Percentiles rank a stretch among this genome's conserved stretches.
phyloP scores from a whole-genome alignment of 2,329 filamentous ascomycete species.

The Tolypocladium ophioglossoides region DNA sequence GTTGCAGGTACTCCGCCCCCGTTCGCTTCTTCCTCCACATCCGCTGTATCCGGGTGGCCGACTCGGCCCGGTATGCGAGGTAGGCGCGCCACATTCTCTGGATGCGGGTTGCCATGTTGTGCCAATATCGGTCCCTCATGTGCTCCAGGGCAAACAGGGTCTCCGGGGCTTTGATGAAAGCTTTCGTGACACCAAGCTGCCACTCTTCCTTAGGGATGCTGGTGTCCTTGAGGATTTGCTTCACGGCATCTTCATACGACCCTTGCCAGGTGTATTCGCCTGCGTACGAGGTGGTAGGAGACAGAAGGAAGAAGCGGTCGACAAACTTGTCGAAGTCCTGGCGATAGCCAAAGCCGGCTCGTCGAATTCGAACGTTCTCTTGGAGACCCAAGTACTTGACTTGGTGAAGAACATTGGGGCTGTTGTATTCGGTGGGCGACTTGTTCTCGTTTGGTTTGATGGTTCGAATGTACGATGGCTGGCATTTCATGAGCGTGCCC shows the following conservation, averaged over 20 bases:
- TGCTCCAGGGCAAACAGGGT: slow-evolving; percentile 94
- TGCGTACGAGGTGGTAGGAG: slow-evolving; percentile 88
- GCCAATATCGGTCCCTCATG: slow-evolving; percentile 97
- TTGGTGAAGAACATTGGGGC: slow-evolving; percentile 87
- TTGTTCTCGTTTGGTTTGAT: slow-evolving; percentile 99
- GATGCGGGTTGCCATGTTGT: slow-evolving; percentile 98
- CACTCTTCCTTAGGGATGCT: slow-evolving; percentile 92
- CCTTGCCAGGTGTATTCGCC: slow-evolving; percentile 96
- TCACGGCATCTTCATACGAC: slow-evolving; percentile 75
- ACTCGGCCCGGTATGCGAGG: slow-evolving; percentile 82
- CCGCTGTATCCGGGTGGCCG: slow-evolving; percentile 84
- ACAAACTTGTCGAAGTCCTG: slow-evolving; percentile 98
- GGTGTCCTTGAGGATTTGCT: slow-evolving; percentile 90
- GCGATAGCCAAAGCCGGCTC: slow-evolving; percentile 92
- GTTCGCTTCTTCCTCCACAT: slow-evolving; percentile 93
- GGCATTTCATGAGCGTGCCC: slow-evolving; percentile 90
- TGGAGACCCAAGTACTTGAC: slow-evolving; percentile 99
- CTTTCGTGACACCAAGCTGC: slow-evolving; percentile 94
- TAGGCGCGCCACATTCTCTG: slow-evolving; percentile 97
- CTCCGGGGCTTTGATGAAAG: slow-evolving; percentile 96
- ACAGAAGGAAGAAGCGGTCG: slow-evolving; percentile 91
- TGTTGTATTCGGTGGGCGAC: slow-evolving; percentile 85
- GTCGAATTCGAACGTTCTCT: slow-evolving; percentile 94
- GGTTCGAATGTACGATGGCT: slow-evolving; percentile 94
- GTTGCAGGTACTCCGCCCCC: slow-evolving; percentile 77